These are phyloP conservation scores for Rhodotorula paludigena DNA, from an alignment of 768 basidiomycete species.

Conservation along the genomic window DNA sequence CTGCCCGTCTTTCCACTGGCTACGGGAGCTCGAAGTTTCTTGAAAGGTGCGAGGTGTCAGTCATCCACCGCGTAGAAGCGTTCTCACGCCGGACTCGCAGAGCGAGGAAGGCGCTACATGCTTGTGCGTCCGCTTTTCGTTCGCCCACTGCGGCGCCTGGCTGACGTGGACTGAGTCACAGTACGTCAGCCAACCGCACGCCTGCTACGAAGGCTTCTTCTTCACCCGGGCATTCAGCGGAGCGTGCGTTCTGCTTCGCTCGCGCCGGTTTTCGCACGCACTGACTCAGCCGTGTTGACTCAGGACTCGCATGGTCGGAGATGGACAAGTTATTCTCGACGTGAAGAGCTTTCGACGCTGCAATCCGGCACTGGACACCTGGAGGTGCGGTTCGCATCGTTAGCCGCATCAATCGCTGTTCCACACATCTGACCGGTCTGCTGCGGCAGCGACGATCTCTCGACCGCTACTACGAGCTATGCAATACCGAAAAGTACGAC, in stretches of 20 bases:
- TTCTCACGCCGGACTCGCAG: too few species aligned
- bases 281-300: too few species aligned
- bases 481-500: too few species aligned
- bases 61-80: not conserved
- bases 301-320: not conserved
- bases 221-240: conserved; percentile 12
- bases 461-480: too few species aligned
- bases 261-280: not conserved
- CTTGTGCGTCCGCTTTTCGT: not conserved
- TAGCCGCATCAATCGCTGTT: not conserved
- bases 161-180: not conserved
- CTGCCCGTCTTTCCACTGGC: not conserved
- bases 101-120: not conserved
- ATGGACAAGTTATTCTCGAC: conserved; percentile 3
- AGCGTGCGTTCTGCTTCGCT: not conserved
- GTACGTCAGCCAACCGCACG: not conserved
- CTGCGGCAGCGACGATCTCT: not conserved
- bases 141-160: too few species aligned
- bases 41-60: not conserved
- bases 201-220: conserved; percentile 7
- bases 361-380: conserved; percentile 5
- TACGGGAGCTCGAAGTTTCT: not conserved
- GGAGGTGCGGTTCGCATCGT: not conserved
- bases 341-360: not conserved
- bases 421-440: not conserved